Percentiles rank a stretch among this genome's conserved stretches.
phyloP scores from a whole-genome alignment of 2,329 filamentous ascomycete genomes.

The Colletotrichum higginsianum region DNA sequence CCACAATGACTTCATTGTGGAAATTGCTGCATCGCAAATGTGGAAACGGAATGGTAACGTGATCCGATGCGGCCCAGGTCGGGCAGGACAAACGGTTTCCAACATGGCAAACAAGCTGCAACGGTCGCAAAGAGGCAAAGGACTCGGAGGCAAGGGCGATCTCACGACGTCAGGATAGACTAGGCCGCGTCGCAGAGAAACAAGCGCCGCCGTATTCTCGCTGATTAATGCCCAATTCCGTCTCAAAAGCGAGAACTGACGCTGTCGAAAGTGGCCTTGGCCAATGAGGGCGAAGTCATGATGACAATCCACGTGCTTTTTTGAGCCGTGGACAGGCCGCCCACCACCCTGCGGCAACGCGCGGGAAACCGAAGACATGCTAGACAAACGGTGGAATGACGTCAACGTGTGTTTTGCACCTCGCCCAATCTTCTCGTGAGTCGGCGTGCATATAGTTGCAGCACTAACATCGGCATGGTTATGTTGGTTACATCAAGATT shows the following conservation, averaged over 20 bases:
- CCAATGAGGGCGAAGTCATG: slow-evolving; percentile 12
- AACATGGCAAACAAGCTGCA: slow-evolving; percentile 2
- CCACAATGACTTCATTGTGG: slow-evolving; percentile 42
- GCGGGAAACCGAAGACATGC: slow-evolving; percentile 13
- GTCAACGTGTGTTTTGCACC: slow-evolving; percentile 29
- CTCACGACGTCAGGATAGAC: slow-evolving; percentile 31
- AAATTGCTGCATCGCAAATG: slow-evolving; percentile 30
- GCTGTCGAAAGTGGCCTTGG: slow-evolving; percentile 4
- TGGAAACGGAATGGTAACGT: slow-evolving; percentile 24
- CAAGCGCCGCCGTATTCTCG: background rate
- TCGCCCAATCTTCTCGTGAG: slow-evolving; percentile 9
- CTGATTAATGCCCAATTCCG: slow-evolving; percentile 10
- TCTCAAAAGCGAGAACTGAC: slow-evolving; percentile 2
- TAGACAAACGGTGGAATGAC: slow-evolving; percentile 25
- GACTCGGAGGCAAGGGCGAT: background rate
- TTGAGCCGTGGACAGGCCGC: slow-evolving; percentile 10
- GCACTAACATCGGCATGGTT: background rate
- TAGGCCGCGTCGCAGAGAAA: slow-evolving; percentile 13
- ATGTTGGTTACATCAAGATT: background rate
- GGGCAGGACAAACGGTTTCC: slow-evolving; percentile 9
- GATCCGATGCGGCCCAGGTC: background rate
- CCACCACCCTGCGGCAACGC: background rate
- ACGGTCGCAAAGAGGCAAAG: slow-evolving; percentile 3
- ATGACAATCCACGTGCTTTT: slow-evolving; percentile 25
- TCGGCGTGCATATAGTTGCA: slow-evolving; percentile 22